Conservation (phyloP, 805 yeast species). For the Kuraishia floccosa region DNA sequence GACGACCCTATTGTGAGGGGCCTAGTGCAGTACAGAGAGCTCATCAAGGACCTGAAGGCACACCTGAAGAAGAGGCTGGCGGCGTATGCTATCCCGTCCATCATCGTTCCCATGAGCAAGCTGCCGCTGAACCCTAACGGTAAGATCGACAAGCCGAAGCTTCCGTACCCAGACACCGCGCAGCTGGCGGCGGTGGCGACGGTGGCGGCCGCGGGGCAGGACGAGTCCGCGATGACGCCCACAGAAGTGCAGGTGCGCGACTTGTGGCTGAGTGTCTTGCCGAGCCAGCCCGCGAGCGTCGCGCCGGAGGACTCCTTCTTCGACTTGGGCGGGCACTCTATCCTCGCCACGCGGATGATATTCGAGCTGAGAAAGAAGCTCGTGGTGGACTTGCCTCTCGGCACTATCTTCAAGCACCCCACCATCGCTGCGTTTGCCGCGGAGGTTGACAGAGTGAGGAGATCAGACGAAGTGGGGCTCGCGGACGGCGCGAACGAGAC, state of each 20-base stretch:
- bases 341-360: constrained; percentile 93
- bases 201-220: constrained; percentile 28
- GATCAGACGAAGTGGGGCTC: constrained; percentile 32
- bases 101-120: constrained; percentile 76
- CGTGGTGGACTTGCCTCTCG: constrained; percentile 76
- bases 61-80: constrained; percentile 85
- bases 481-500: constrained; percentile 21
- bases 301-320: constrained; percentile 82
- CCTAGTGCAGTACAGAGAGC: constrained; percentile 59
- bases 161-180: constrained; percentile 88
- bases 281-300: constrained; percentile 71
- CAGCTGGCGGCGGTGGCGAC: constrained; percentile 71
- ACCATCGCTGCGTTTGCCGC: constrained; percentile 70
- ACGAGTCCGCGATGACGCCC: constrained; percentile 44
- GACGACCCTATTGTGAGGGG: constrained; percentile 69
- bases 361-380: constrained; percentile 77
- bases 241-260: constrained; percentile 64
- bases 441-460: constrained; percentile 49
- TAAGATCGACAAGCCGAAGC: constrained; percentile 92
- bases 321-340: constrained; percentile 97
- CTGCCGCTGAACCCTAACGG: constrained; percentile 97
- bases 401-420: constrained; percentile 83
- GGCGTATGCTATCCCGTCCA: constrained; percentile 84
- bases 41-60: constrained; percentile 73
- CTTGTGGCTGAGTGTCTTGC: constrained; percentile 78